Evolutionary conservation across 164 flowering plant genomes (phyloP), one percentile per base, ranked within the genome.

Genomic region (Dillenia suffruticosa): DNA sequence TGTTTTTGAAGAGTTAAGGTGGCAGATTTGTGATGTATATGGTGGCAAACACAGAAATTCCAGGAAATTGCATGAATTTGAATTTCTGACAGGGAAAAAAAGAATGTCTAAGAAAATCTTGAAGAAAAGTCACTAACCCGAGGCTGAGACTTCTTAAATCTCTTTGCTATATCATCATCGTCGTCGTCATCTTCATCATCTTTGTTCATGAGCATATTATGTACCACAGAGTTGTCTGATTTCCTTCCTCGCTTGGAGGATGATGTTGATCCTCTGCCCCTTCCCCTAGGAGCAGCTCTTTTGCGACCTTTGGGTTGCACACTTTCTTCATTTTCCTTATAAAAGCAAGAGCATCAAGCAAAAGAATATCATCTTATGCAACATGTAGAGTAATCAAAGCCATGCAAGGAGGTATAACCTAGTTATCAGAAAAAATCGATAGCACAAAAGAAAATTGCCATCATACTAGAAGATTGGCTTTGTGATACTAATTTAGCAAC

Each of bases 241-340:
- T 84, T 87, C 78, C 73, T 81, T 75, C 97, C 97, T 44, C 93
- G 84, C 70, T 89, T 92, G 15, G 92, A 75, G 26, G 89, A 49
- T 61, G 80, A 65, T 9, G 84, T 44, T 49, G 87, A 63, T 8
- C 87, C 90, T 75, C 84, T 89, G 57, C 88, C 91, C 70, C 85
- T 81, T 63, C 92, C 96, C 63, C 83, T 79, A 54, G 96, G 82
- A 71, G 94, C 94, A 69, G 80, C 82, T 74, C 99, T 82, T 83
- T 95, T 92, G 49, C 80, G 77, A 52, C 97, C 89, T 77, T 68
- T 84, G 17, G 73, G 76, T 69, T 53, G 81, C 10, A 70, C 56
- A 51, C 57, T 74, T 48, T 70, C 84, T 60, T 81, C 88, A 57
- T 83, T 81, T 51, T 82, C 97, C 96, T 94, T 48, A 3, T 58